phyloP scores from a whole-genome alignment of 495 filamentous ascomycete genomes.

The Peziza echinospora region DNA sequence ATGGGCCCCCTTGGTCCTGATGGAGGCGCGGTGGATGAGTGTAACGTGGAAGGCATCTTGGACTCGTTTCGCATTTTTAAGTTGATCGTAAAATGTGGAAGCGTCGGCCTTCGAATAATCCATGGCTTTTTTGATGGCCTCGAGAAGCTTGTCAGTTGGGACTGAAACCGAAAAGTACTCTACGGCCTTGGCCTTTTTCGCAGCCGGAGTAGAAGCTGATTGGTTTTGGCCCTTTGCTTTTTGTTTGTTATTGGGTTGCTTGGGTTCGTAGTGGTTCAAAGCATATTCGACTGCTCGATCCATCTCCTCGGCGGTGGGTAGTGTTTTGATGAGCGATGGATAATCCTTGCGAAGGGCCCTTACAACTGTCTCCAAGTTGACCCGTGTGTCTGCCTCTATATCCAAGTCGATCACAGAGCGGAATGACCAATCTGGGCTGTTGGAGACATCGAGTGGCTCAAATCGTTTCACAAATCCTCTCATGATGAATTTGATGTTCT shows the following conservation, averaged over 20 bases:
- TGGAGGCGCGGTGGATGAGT: constrained; percentile 54
- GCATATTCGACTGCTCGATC: constrained; percentile 60
- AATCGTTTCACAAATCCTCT: constrained; percentile 78
- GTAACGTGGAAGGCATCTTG: constrained; percentile 86
- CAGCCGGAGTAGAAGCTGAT: not conserved
- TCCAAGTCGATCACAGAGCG: constrained; percentile 72
- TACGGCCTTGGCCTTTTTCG: constrained; percentile 31
- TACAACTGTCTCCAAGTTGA: constrained; percentile 69
- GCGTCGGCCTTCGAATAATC: constrained; percentile 22
- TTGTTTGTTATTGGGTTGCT: constrained; percentile 21
- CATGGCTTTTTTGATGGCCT: not conserved
- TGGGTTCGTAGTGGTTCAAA: constrained; percentile 55
- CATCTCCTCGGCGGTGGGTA: constrained; percentile 52
- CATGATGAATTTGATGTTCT: constrained; percentile 76
- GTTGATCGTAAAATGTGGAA: constrained; percentile 48
- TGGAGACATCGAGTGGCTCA: constrained; percentile 43
- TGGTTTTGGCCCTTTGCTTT: constrained; percentile 7
- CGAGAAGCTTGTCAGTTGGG: constrained; percentile 20
- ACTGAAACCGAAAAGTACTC: constrained; percentile 70
- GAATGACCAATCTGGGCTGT: constrained; percentile 50
- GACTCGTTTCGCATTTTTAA: constrained; percentile 48
- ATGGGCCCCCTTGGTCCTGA: constrained; percentile 26
- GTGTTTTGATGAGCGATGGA: constrained; percentile 47
- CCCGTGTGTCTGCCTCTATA: constrained; percentile 47
- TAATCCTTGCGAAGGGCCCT: constrained; percentile 44